These are phyloP conservation scores for Saccharum officinarum DNA, from an alignment of 176 grass and related monocot species.

Conservation along the genomic window DNA sequence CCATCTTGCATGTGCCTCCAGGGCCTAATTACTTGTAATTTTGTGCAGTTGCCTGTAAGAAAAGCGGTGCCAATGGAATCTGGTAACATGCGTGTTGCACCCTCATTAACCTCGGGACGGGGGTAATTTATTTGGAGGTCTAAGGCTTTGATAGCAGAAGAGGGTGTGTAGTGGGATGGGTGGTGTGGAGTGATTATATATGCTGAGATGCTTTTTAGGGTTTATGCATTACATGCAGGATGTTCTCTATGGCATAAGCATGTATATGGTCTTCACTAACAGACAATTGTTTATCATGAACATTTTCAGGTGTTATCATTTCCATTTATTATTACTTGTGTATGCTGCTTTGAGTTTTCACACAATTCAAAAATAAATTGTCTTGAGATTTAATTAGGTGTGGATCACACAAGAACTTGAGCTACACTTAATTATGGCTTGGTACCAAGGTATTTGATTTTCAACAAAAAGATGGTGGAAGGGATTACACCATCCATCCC, in stretches of 20 bases:
- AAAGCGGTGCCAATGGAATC: constrained; percentile 38
- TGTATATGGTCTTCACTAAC: too few species aligned
- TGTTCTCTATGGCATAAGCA: too few species aligned
- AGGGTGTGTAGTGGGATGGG: not conserved
- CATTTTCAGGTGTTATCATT: too few species aligned
- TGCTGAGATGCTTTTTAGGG: constrained; percentile 32
- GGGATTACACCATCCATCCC: not conserved
- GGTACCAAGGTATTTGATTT: not conserved
- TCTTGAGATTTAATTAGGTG: not conserved
- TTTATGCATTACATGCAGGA: not conserved
- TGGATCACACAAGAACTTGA: not conserved
- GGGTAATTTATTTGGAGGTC: constrained; percentile 8
- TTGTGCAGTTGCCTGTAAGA: not conserved
- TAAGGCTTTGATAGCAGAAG: constrained; percentile 16
- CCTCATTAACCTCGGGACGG: constrained; percentile 36
- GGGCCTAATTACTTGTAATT: constrained; percentile 9
- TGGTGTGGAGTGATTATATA: not conserved
- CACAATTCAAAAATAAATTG: not conserved
- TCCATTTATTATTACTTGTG: too few species aligned
- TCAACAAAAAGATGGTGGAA: not conserved
- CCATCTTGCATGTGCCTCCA: constrained; percentile 22
- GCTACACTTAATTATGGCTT: not conserved
- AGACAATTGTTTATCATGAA: too few species aligned
- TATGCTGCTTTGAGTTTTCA: not conserved
- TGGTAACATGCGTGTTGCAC: constrained; percentile 27